Evolutionary conservation across 108 stramenopile species (phyloP).

Genomic region (Nitzschia sp.): DNA sequence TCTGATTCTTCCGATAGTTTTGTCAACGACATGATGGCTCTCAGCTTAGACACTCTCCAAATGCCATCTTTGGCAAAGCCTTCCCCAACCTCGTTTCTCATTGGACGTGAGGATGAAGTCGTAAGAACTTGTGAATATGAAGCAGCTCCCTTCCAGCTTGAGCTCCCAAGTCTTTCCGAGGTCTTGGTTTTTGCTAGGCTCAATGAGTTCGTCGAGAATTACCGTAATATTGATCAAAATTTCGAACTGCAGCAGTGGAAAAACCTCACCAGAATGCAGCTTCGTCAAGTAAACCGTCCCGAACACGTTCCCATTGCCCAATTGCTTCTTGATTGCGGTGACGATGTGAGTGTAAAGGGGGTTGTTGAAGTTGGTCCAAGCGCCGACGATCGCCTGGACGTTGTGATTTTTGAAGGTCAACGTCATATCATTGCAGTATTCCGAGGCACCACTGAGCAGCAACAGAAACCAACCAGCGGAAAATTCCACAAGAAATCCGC

Average conservation of each 20-base stretch:
- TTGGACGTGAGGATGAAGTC: conserved; percentile 30
- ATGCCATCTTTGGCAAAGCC: conserved; percentile 42
- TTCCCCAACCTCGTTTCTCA: conserved; percentile 48
- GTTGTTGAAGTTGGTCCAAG: conserved; percentile 54
- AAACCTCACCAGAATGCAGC: conserved; percentile 34
- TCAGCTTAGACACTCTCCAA: conserved; percentile 18
- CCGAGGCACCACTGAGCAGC: conserved; percentile 65
- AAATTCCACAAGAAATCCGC: conserved; percentile 19
- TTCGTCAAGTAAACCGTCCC: conserved; percentile 27
- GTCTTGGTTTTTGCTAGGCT: conserved; percentile 42
- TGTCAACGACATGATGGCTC: conserved; percentile 31
- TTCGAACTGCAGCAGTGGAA: conserved; percentile 59
- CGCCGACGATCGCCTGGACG: conserved; percentile 53
- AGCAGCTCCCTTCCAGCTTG: conserved; percentile 64
- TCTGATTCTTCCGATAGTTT: conserved; percentile 4
- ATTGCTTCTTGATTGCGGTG: conserved; percentile 51
- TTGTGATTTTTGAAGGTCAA: conserved; percentile 61
- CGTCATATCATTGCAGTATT: conserved; percentile 71
- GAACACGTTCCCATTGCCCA: conserved; percentile 64
- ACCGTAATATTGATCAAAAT: conserved; percentile 58
- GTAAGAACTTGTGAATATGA: conserved; percentile 46
- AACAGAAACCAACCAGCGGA: conserved; percentile 40
- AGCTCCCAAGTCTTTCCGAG: conserved; percentile 62
- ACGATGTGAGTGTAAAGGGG: conserved; percentile 39
- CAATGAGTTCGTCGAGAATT: conserved; percentile 54